A percentile compares a stretch with the other conserved stretches of the same genome.
Conservation (phyloP, 2,329 filamentous ascomycete species). For the Penicillium sp. region DNA sequence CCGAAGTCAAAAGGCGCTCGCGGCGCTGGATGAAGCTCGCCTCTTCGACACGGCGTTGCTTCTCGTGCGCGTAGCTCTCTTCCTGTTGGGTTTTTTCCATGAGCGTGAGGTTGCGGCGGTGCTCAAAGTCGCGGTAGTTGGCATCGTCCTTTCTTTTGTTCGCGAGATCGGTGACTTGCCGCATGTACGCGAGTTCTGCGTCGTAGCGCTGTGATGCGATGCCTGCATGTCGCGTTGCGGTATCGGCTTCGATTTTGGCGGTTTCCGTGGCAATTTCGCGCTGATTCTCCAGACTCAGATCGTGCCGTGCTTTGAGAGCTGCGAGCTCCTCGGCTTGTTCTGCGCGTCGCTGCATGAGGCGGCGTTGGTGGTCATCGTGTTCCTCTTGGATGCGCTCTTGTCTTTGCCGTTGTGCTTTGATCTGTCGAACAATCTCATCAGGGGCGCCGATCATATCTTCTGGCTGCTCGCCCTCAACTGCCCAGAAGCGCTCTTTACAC, state of each 20-base stretch:
- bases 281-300: not conserved
- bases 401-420: conserved; percentile 2
- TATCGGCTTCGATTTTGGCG: conserved; percentile 8
- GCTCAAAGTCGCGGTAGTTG: conserved; percentile 11
- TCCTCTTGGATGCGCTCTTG: conserved; percentile 7
- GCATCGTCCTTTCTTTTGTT: conserved; percentile 11
- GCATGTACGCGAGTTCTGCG: conserved; percentile 14
- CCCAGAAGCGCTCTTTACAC: conserved; percentile 15
- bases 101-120: conserved; percentile 4
- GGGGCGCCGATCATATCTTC: conserved; percentile 11
- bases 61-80: conserved; percentile 7
- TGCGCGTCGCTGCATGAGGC: conserved; percentile 4
- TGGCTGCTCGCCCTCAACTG: conserved; percentile 13
- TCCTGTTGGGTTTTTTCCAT: conserved; percentile 10
- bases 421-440: conserved; percentile 2
- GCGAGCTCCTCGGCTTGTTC: conserved; percentile 11
- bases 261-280: conserved; percentile 2
- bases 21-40: not conserved
- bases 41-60: conserved; percentile 11
- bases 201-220: conserved; percentile 13
- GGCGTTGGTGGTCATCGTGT: conserved; percentile 15
- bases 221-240: conserved; percentile 6
- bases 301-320: not conserved
- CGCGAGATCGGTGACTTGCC: conserved; percentile 9
- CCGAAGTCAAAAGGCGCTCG: conserved; percentile 11